A percentile compares a stretch with the other conserved stretches of the same genome.
phyloP scores from a whole-genome alignment of 495 filamentous ascomycete species.

The Neurospora tetraspora region DNA sequence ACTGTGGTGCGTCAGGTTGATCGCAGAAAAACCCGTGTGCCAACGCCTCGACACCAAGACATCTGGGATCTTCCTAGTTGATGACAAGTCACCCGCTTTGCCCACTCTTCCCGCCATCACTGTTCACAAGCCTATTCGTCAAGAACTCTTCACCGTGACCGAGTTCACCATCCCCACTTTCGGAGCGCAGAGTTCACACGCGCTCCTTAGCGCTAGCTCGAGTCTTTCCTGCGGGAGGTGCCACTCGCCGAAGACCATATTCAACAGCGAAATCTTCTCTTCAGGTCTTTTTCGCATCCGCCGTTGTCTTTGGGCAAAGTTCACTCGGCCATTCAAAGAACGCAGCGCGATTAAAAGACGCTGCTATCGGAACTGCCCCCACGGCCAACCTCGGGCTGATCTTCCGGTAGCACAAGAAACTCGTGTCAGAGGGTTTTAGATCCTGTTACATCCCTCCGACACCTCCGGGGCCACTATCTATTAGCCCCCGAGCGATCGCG shows the following conservation, averaged over 20 bases:
- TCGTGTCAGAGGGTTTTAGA: constrained; percentile 1
- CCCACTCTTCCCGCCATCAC: constrained; percentile 9
- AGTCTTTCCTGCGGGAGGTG: constrained; percentile 1
- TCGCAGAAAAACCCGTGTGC: constrained; percentile 1
- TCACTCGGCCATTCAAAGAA: not conserved
- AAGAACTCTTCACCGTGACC: constrained; percentile 14
- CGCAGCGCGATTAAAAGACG: not conserved
- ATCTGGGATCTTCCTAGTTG: constrained; percentile 20
- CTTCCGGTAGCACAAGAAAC: constrained; percentile 5
- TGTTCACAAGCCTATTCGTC: constrained; percentile 16
- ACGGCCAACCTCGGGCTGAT: not conserved
- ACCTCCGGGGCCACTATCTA: not conserved
- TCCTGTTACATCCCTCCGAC: not conserved
- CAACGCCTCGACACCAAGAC: constrained; percentile 1
- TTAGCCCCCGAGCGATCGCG: not conserved
- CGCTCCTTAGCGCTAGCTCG: not conserved
- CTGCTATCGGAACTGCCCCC: not conserved
- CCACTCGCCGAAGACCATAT: not conserved
- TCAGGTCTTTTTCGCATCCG: not conserved
- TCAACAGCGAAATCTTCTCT: not conserved
- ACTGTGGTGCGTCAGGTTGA: not conserved
- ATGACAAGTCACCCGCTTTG: constrained; percentile 8
- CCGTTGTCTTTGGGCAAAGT: not conserved
- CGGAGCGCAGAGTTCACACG: constrained; percentile 12
- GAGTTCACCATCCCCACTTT: constrained; percentile 21